Evolutionary conservation across 2,329 filamentous ascomycete species (phyloP), one percentile per base, ranked within the genome.

Genomic region (Decorospora gaudefroyi): DNA sequence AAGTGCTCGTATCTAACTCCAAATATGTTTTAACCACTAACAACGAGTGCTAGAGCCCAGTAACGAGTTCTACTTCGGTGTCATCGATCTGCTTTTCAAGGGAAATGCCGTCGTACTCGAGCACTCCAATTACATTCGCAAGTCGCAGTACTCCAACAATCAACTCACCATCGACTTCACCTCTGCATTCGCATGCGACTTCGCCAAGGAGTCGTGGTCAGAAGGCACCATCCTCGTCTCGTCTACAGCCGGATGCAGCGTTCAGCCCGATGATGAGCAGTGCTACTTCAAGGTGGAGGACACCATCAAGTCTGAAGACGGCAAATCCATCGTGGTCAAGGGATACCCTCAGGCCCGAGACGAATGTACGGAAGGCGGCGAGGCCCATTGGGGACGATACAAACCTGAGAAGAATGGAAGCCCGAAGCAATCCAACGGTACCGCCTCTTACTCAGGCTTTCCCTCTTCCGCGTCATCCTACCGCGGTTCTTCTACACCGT

Each of bases 261-360:
- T 9, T n/a, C 27, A 16, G 15, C 21, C 25, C 16, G 36, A 30
- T 13, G 36, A 39, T 16, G 36, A 39, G 15, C 36, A 39, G 18
- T 39, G 36, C 26, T 39, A 39, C 26, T 39, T 39, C 16, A 30
- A 30, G 26, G 26, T 39, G 4, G 26, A 39, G 4, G 25, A 30
- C 3, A 13, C 27, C 8, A 17, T 30, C 25, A 39, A 39, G 16
- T 29, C 36, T 4, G 27, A 23, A 10, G 36, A 39, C 16, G 36
- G 26, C 17, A 30, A 39, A 15, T 21, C 36, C 10, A 23, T 31
- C 6, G 23, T 30, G 9, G 36, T 39, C 25, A 30, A 30, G 8
- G 25, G 36, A 2, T 12, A 21, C 6, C 36, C 25, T 13, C 36
- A 39, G 15, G 8, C 36, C 7, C 36, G 17, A 25, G 26, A 39